Evolutionary conservation across 2,329 filamentous ascomycete genomes (phyloP), one percentile per base, ranked within the genome.

Genomic region (Didymosphaeria variabile): DNA sequence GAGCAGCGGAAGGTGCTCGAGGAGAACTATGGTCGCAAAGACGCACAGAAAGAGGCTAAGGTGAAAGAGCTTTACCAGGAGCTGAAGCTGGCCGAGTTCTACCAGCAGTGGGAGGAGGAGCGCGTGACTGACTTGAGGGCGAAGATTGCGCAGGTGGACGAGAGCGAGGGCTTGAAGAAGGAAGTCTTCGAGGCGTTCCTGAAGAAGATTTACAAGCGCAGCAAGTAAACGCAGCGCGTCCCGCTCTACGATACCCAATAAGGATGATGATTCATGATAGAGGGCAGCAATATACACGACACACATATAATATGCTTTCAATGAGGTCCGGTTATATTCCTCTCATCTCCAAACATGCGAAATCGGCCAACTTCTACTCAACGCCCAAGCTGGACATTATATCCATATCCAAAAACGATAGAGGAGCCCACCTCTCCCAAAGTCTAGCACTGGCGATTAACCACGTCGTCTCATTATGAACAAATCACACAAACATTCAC

Each of bases 141-240:
- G 61, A 87, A 90, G 84, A 97, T 99, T 73, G 86, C 84, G 23
- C 82, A 88, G 62, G 84, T 98, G 55, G 93, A 99, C 74, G 94
- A 97, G 86, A 89, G 86, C 64, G 87, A 91, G 67, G 95, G 95
- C 17, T 82, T 99, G 74, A 97, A 96, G 87, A 95, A 92, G 86
- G 87, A 85, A 61, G 87, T 98, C 44, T 97, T 98, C 70, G 91
- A 97, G 72, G 86, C 87, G 47, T 99, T 98, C 86, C 84, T 99
- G 67, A 85, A 85, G 80, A 99, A 99, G 87, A 98, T 99, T 77
- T 98, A 98, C 87, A 97, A 97, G 89, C 87, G 95, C 77, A 95
- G 88, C 87, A 98, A 97, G 83, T 98, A 91, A 78, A n/a, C 2
- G 51, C 31, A 26, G 29, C 13, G 31, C 19, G 15, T 23, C 12